Percentiles rank a stretch among this genome's conserved stretches.
Evolutionary conservation across 768 basidiomycete species (phyloP).

Genomic region (Pleurotus cornucopiae): DNA sequence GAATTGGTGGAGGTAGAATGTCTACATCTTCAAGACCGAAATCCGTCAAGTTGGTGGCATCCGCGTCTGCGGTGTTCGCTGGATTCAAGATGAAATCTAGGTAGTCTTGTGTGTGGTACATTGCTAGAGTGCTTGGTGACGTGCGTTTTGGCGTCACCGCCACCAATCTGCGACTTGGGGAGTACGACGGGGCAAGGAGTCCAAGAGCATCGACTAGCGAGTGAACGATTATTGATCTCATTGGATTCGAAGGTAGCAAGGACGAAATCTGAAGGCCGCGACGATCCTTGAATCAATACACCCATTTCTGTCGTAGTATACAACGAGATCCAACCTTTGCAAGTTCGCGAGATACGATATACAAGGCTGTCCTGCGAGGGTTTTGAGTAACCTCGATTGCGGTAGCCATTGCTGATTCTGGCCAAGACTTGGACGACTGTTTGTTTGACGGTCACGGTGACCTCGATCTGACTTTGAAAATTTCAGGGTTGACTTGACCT

Average conservation of each 20-base stretch:
- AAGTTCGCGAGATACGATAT: slow-evolving; percentile 57
- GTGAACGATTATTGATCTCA: slow-evolving; percentile 64
- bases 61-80: slow-evolving; percentile 17
- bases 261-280: slow-evolving; percentile 30
- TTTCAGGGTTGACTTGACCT: no score
- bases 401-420: background rate
- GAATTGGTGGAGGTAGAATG: no score
- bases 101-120: slow-evolving; percentile 72
- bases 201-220: slow-evolving; percentile 52
- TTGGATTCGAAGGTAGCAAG: slow-evolving; percentile 64
- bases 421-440: no score
- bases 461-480: background rate
- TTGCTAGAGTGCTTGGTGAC: slow-evolving; percentile 48
- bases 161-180: slow-evolving; percentile 25
- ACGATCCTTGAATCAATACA: background rate
- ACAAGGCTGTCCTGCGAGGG: slow-evolving; percentile 25
- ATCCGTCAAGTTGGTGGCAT: slow-evolving; percentile 22
- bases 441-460: background rate
- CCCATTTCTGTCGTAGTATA: background rate
- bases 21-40: slow-evolving; percentile 60
- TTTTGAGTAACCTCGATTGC: background rate
- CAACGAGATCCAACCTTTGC: slow-evolving; percentile 35
- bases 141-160: slow-evolving; percentile 55
- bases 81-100: slow-evolving; percentile 53
- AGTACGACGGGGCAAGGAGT: slow-evolving; percentile 32